phyloP scores from a whole-genome alignment of 768 basidiomycete species.

The Krasilnikovozyma curviuscula region DNA sequence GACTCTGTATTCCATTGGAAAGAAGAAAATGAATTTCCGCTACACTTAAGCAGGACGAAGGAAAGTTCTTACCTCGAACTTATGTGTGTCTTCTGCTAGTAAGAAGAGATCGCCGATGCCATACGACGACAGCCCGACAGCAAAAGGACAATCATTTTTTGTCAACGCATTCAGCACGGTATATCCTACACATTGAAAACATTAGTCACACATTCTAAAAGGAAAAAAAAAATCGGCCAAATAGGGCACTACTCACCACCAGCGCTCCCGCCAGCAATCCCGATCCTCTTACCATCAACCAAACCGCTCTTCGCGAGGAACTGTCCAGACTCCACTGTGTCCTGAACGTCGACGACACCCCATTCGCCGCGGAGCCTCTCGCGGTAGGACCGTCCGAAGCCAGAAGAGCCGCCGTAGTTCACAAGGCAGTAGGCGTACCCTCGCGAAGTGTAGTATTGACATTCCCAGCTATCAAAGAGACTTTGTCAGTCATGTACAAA shows the following conservation, averaged over 20 bases:
- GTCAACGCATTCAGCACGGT: constrained; percentile 39
- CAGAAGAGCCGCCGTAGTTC: constrained; percentile 52
- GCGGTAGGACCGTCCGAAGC: constrained; percentile 51
- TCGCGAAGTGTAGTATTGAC: constrained; percentile 14
- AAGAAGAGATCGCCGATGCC: constrained; percentile 46
- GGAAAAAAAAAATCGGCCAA: not conserved
- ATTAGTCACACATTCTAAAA: not conserved
- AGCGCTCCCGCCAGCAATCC: constrained; percentile 52
- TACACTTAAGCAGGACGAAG: not conserved
- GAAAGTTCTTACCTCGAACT: constrained; percentile 11
- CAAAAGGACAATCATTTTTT: constrained; percentile 34
- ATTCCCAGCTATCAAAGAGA: not conserved
- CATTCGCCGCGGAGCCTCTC: constrained; percentile 44
- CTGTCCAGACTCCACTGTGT: constrained; percentile 41
- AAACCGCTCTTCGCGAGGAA: constrained; percentile 35
- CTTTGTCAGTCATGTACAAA: not conserved
- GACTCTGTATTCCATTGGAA: not conserved
- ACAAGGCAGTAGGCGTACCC: constrained; percentile 41
- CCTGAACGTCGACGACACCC: constrained; percentile 55
- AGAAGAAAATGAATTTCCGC: not conserved
- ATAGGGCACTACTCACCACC: constrained; percentile 14
- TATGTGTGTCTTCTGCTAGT: constrained; percentile 48
- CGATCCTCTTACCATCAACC: constrained; percentile 43
- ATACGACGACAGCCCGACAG: constrained; percentile 45
- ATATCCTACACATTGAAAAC: constrained; percentile 30